phyloP scores from a whole-genome alignment of 805 yeast species.

The Candida manassasensis region DNA sequence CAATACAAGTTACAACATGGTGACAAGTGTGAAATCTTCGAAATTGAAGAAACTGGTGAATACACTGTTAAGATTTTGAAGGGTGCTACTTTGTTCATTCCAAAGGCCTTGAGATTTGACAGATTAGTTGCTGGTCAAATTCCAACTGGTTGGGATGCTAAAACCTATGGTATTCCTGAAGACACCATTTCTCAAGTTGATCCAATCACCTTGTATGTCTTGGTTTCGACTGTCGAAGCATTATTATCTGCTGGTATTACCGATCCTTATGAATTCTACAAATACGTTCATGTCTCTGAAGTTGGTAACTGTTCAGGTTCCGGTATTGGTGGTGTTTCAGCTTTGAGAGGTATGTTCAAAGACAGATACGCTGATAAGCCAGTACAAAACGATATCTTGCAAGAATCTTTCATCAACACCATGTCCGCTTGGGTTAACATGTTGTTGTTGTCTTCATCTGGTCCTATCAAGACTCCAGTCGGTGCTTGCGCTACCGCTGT shows the following conservation, averaged over 20 bases:
- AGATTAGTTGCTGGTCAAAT: slow-evolving; percentile 88
- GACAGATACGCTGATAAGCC: slow-evolving; percentile 91
- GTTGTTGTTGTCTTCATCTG: slow-evolving; percentile 94
- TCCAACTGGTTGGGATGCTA: slow-evolving; percentile 98
- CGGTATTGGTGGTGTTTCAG: slow-evolving; percentile 99
- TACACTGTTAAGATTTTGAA: slow-evolving; percentile 83
- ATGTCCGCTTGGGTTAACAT: slow-evolving; percentile 99
- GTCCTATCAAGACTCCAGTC: slow-evolving; percentile 98
- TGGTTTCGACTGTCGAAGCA: slow-evolving; percentile 95
- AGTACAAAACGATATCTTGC: slow-evolving; percentile 94
- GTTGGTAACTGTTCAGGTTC: slow-evolving; percentile 99
- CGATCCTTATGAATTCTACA: slow-evolving; percentile 97
- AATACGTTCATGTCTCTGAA: slow-evolving; percentile 96
- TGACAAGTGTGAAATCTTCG: slow-evolving; percentile 87
- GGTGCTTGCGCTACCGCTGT: slow-evolving; percentile 99
- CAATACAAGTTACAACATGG: slow-evolving; percentile 94
- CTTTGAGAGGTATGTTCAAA: slow-evolving; percentile 95
- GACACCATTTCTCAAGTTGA: slow-evolving; percentile 94
- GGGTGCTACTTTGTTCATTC: slow-evolving; percentile 88
- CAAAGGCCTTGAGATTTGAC: slow-evolving; percentile 78
- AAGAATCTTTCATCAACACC: slow-evolving; percentile 97
- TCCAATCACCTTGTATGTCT: slow-evolving; percentile 86
- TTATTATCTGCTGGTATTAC: slow-evolving; percentile 91
- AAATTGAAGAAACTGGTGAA: slow-evolving; percentile 85
- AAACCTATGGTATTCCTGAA: slow-evolving; percentile 89